Evolutionary conservation across 2,329 filamentous ascomycete species (phyloP).

Genomic region (Penicillium olsonii): DNA sequence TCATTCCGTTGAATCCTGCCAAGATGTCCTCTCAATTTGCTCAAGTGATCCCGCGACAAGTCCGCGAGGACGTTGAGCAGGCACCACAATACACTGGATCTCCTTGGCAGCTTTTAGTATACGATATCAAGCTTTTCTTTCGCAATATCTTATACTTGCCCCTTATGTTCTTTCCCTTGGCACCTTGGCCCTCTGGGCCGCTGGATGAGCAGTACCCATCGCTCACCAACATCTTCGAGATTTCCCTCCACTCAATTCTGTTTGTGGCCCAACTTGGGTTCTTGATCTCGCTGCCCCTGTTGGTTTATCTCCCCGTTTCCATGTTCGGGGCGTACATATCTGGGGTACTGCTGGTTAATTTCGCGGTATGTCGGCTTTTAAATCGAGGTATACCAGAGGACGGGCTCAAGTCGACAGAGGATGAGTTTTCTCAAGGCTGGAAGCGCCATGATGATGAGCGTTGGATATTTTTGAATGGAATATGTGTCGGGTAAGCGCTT

Average conservation of each 20-base stretch:
- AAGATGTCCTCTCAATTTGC: neutral
- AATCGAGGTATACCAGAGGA: slow-evolving; percentile 29
- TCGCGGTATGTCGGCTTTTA: slow-evolving; percentile 28
- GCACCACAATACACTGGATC: slow-evolving; percentile 28
- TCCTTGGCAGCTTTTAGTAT: slow-evolving; percentile 37
- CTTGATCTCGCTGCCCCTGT: slow-evolving; percentile 57
- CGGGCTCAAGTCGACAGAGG: slow-evolving; percentile 28
- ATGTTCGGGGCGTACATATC: slow-evolving; percentile 30
- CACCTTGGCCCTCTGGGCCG: slow-evolving; percentile 52
- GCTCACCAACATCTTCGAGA: slow-evolving; percentile 57
- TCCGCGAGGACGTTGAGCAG: neutral
- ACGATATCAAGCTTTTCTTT: slow-evolving; percentile 42
- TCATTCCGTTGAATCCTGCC: neutral
- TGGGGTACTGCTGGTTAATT: slow-evolving; percentile 19
- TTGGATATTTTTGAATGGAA: slow-evolving; percentile 77
- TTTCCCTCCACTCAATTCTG: slow-evolving; percentile 61
- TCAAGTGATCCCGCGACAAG: neutral
- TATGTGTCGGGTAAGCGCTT: slow-evolving; percentile 43
- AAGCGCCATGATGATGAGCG: slow-evolving; percentile 58
- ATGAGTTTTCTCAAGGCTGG: slow-evolving; percentile 47
- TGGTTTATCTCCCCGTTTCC: slow-evolving; percentile 45
- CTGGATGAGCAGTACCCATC: slow-evolving; percentile 67
- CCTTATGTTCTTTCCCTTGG: slow-evolving; percentile 61
- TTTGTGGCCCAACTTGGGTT: slow-evolving; percentile 60
- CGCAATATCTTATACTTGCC: slow-evolving; percentile 47